phyloP scores from a whole-genome alignment of 1,284 basidiomycete species.

The Melampsora abietis-canadensis region DNA sequence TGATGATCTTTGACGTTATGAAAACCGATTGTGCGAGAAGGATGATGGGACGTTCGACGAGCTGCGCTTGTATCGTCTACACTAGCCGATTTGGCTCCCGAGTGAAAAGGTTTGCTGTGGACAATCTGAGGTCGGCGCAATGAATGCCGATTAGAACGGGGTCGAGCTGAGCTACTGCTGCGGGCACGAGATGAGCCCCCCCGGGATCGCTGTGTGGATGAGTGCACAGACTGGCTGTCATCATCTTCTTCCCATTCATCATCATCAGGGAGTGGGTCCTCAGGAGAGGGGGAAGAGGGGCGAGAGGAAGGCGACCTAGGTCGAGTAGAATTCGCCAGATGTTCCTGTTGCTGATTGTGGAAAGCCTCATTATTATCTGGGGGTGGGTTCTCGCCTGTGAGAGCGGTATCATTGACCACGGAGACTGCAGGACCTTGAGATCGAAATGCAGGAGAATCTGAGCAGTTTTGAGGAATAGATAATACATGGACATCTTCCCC shows the following conservation, averaged over 20 bases:
- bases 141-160: conserved; percentile 14
- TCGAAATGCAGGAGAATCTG: neutral
- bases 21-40: conserved; percentile 12
- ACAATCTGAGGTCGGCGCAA: neutral
- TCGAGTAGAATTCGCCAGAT: neutral
- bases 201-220: neutral
- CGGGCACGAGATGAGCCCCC: neutral
- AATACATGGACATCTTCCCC: conserved; percentile 20
- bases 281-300: neutral
- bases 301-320: neutral
- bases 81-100: neutral
- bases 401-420: neutral
- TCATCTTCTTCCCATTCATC: conserved; percentile 35
- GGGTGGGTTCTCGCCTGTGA: neutral
- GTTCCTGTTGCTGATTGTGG: neutral
- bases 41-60: no score
- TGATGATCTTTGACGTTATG: conserved; percentile 3
- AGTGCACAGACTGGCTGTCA: neutral
- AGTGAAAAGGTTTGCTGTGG: neutral
- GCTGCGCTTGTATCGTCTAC: conserved; percentile 1
- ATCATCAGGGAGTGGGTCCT: neutral
- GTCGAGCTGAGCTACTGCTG: neutral
- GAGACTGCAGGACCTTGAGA: conserved; percentile 7
- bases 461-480: neutral
- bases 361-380: neutral